Percentiles rank a stretch among this genome's conserved stretches.
Conservation (phyloP, 1,139 yeast species). For the Candida sanyaensis region DNA sequence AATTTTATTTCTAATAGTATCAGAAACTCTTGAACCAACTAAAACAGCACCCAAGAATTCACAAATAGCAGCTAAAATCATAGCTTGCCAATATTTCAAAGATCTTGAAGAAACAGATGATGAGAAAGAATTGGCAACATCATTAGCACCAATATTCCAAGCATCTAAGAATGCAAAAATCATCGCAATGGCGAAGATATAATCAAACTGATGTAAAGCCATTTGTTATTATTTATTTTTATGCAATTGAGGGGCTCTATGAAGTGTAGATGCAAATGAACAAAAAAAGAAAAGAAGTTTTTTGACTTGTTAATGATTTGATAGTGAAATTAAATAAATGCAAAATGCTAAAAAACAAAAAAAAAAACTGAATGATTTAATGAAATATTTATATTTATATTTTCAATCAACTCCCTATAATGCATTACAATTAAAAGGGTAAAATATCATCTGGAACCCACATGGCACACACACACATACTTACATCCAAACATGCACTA, state of each 20-base stretch:
- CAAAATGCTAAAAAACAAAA: too few relatives aligned
- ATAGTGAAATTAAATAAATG: neutral
- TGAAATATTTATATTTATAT: too few relatives aligned
- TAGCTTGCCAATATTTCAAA: slow-evolving; percentile 73
- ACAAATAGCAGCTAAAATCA: slow-evolving; percentile 65
- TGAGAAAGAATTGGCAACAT: slow-evolving; percentile 80
- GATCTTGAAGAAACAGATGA: slow-evolving; percentile 73
- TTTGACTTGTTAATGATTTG: neutral
- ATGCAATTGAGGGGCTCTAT: too few relatives aligned
- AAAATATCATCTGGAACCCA: too few relatives aligned
- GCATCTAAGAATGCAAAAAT: slow-evolving; percentile 78
- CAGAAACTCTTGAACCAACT: slow-evolving; percentile 71
- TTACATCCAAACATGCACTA: too few relatives aligned
- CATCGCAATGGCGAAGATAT: slow-evolving; percentile 66
- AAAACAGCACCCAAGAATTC: slow-evolving; percentile 77
- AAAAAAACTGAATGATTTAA: too few relatives aligned
- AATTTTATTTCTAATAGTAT: slow-evolving; percentile 65
- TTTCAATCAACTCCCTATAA: too few relatives aligned
- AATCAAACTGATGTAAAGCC: slow-evolving; percentile 60
- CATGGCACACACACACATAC: too few relatives aligned
- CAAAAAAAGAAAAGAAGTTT: too few relatives aligned
- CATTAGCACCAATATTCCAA: slow-evolving; percentile 84
- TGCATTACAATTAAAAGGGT: too few relatives aligned
- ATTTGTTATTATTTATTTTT: slow-evolving; percentile 11
- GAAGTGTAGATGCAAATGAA: too few relatives aligned